phyloP scores from a whole-genome alignment of 2,329 filamentous ascomycete genomes.

The Xylariaceae sp. region DNA sequence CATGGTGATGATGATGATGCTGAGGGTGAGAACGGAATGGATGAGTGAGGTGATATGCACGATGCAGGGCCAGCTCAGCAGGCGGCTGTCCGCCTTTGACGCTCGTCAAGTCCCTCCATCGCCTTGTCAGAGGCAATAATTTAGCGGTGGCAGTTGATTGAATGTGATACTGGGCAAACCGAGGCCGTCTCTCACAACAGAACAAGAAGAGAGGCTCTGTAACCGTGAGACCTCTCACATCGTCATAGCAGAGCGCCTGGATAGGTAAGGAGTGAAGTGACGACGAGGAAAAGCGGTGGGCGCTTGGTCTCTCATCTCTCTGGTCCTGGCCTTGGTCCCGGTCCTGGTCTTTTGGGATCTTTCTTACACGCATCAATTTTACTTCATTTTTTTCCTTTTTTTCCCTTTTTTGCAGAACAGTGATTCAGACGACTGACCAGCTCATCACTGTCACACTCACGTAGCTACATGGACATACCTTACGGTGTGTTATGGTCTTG shows the following conservation, averaged over 20 bases:
- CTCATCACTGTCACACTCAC: constrained; percentile 10
- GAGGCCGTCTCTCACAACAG: background rate
- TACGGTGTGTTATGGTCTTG: background rate
- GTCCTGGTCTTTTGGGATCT: background rate
- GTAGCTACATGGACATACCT: background rate
- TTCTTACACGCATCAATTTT: background rate
- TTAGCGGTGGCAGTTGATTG: constrained; percentile 13
- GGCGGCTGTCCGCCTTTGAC: constrained; percentile 17
- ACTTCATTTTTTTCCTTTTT: background rate
- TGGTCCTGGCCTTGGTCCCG: background rate
- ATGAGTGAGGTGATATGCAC: constrained; percentile 22
- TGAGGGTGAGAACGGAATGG: constrained; percentile 6
- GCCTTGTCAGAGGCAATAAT: constrained; percentile 11
- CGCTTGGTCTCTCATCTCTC: background rate
- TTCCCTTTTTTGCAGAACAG: background rate
- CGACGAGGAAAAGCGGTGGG: constrained; percentile 14
- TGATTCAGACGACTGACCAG: constrained; percentile 1
- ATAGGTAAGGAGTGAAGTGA: background rate
- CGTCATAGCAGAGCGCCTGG: background rate
- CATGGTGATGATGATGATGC: no score
- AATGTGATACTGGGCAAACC: background rate
- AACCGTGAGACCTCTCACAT: background rate
- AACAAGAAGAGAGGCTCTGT: background rate
- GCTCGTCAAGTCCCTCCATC: background rate
- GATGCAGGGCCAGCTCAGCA: constrained; percentile 29